Evolutionary conservation across 2,329 filamentous ascomycete species (phyloP).

Genomic region (Penicillium olsonii): DNA sequence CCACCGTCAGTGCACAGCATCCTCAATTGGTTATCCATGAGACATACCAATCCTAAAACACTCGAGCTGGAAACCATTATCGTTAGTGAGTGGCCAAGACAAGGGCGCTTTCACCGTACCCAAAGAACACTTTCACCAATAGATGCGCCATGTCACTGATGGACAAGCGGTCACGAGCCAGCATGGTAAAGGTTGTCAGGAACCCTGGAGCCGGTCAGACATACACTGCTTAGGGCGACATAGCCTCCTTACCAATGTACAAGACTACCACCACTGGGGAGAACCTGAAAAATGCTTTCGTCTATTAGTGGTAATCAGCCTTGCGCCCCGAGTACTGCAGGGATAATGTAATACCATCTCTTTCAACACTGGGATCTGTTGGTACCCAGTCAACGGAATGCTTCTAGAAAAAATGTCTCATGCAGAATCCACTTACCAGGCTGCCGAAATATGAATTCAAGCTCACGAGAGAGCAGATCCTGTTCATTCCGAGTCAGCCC

Average conservation of each 20-base stretch:
- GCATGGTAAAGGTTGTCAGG: constrained; percentile 71
- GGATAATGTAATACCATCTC: constrained; percentile 66
- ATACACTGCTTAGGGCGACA: constrained; percentile 7
- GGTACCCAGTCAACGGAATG: constrained; percentile 20
- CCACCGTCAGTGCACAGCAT: constrained; percentile 34
- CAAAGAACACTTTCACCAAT: constrained; percentile 64
- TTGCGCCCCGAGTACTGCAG: constrained; percentile 10
- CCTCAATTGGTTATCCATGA: constrained; percentile 4
- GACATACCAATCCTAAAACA: constrained; percentile 61
- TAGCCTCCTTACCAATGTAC: constrained; percentile 63
- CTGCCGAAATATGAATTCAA: constrained; percentile 81
- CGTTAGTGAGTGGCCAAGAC: constrained; percentile 15
- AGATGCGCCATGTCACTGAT: constrained; percentile 61
- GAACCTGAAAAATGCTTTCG: constrained; percentile 87
- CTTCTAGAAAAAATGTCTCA: constrained; percentile 8
- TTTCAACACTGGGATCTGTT: constrained; percentile 79
- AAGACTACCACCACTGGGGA: constrained; percentile 75
- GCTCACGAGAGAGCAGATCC: constrained; percentile 83
- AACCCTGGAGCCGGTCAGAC: constrained; percentile 59
- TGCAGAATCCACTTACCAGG: constrained; percentile 32
- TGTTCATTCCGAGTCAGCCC: constrained; percentile 34
- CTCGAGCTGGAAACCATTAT: constrained; percentile 43
- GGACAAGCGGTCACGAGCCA: constrained; percentile 59
- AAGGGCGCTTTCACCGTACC: constrained; percentile 39
- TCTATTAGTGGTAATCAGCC: constrained; percentile 45